A percentile compares a stretch with the other conserved stretches of the same genome.
These are phyloP conservation scores for Aspergillus bombycis DNA, from an alignment of 2,329 filamentous ascomycete genomes.

Conservation along the genomic window DNA sequence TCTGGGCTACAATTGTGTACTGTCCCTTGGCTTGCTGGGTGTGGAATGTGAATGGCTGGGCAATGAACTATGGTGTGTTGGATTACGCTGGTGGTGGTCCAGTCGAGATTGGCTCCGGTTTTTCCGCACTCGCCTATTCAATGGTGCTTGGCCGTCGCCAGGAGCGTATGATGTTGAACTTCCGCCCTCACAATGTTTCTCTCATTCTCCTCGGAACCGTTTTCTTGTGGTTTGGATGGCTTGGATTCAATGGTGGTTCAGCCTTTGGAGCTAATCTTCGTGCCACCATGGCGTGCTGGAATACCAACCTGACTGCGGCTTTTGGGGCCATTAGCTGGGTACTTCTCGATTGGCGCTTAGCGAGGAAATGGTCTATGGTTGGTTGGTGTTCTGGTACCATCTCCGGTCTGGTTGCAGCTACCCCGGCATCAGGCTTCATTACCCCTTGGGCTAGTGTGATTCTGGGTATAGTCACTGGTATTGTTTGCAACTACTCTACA, in stretches of 20 bases:
- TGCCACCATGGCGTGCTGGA: constrained; percentile 97
- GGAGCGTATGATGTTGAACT: constrained; percentile 99
- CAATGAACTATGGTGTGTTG: constrained; percentile 83
- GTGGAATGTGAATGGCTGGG: constrained; percentile 96
- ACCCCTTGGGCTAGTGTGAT: constrained; percentile 65
- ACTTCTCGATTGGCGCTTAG: constrained; percentile 90
- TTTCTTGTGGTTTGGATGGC: constrained; percentile 97
- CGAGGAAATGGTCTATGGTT: constrained; percentile 92
- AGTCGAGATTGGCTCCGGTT: constrained; percentile 93
- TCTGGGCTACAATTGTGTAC: constrained; percentile 97
- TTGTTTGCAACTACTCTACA: constrained; percentile 81
- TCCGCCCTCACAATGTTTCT: constrained; percentile 97
- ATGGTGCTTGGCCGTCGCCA: constrained; percentile 94
- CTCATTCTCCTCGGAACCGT: constrained; percentile 94
- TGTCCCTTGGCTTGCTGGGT: constrained; percentile 96
- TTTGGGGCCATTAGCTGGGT: constrained; percentile 94
- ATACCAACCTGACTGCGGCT: constrained; percentile 90
- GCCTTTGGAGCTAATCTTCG: constrained; percentile 92
- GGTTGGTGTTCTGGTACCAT: constrained; percentile 91
- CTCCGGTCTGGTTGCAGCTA: constrained; percentile 84
- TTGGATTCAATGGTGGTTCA: constrained; percentile 97
- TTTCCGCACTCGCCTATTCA: constrained; percentile 92
- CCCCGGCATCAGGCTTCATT: constrained; percentile 80
- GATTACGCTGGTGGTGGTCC: constrained; percentile 97
- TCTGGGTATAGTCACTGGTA: constrained; percentile 64